Base-by-base conservation (phyloP, 2,329 filamentous ascomycete species). In the Fusarium sp. region DNA sequence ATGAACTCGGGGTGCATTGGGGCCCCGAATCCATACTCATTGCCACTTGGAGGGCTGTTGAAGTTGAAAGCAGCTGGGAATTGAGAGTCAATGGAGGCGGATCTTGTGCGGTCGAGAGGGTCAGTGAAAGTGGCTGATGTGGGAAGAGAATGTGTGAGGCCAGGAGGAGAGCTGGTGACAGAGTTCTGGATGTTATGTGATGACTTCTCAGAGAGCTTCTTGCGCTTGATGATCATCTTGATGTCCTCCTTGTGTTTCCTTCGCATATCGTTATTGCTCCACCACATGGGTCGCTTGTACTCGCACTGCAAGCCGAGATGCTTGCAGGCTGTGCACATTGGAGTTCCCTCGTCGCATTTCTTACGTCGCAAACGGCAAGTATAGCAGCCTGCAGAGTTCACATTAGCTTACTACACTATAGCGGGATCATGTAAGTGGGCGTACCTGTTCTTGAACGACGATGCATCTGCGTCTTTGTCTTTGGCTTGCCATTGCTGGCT, bases 281-380 rank as follows among this genome's bases (percentile, higher is more conserved):
- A 99, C 96, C 96, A 99, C 83, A 93, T 90, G 40, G 96, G 96
- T 79, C 95, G 87, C 87, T 97, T 97, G 85, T 98, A 99, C 85
- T 98, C 94, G 85, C 96, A 99, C 77, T 88, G 87, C 62, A 99
- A 87, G 58, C 93, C 92, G 61, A 99, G 91, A 78, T 90, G 87
- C 75, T 89, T 90, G 86, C 89, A 91, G 67, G 89, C 89, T 18
- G 88, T 87, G 84, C 89, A 91, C 76, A 85, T 83, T 57, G 88
- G 88, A 40, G 85, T 83, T 70, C 88, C 88, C 80, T 91, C 89
- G 77, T 91, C 89, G 82, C 89, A 91, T 85, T 91, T 91, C 83
- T 91, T 91, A 72, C 89, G 85, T 78, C 89, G 84, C 76, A 91
- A 80, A 80, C 89, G 85, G 85, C 89, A 91, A 59, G 89, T 91